Base-by-base conservation (phyloP, 1,139 yeast genomes). In the Debaryomyces robertsiae region DNA sequence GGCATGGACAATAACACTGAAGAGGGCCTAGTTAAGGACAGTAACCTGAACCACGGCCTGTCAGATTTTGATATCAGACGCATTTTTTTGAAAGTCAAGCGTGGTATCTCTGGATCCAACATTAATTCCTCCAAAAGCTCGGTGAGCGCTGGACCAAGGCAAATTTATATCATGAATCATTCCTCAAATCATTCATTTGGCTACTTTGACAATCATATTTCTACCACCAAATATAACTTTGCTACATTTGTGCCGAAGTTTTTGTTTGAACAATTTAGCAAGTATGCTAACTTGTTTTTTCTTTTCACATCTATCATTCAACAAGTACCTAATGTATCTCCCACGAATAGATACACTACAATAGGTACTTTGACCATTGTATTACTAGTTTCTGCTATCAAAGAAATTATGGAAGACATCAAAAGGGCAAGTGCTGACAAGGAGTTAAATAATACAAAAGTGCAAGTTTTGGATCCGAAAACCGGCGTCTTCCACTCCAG, bases 211-310 rank as follows among this genome's bases (percentile, higher is more conserved):
- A 94, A 94, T 60, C 91, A 91, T 60, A 84, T 94, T 49, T 86
- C 96, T 32, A 94, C 99, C 3, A 91, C 98, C n/a, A 94, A 94
- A 63, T 94, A 94, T 69, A 94, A 93, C 61, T 65, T 82, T 46
- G 96, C 95, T 23, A 94, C 98, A 0, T 94, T 94, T 58, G 51
- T 94, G 41, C 98, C 98, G 13, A 94, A 94, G 60, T 94, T 94
- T 58, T 66, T 94, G 49, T 89, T 91, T 56, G 98, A 94, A 65
- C 98, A 94, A 63, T 94, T 94, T 63, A 87, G 97, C 47, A 94
- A 93, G 61, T 94, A 94, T 61, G 98, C 99, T 19, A 94, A 94
- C 59, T 71, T 94, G 61, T 94, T 94, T 65, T 94, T 94, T 62
- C 68, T 94, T 40, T 88, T 89, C 69, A 94, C 99, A 0, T 86